Evolutionary conservation across 352 stramenopile species (phyloP).

Genomic region (Blastocystis sp.): DNA sequence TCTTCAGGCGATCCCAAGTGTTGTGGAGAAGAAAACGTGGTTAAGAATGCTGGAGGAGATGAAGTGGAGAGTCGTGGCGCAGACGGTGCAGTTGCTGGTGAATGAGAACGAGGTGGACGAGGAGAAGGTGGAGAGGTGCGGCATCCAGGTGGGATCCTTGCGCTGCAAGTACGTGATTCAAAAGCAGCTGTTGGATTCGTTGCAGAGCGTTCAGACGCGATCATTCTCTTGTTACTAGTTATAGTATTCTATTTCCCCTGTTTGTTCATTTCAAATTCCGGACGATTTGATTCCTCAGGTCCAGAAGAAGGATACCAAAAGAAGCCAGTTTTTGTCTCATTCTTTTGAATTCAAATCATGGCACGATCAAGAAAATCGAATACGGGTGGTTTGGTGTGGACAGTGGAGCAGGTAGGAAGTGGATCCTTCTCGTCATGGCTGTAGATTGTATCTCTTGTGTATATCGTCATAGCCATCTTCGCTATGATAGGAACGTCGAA

Average conservation of each 20-base stretch:
- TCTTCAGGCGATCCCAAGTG: neutral
- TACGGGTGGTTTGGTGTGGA: neutral
- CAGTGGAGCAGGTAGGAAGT: neutral
- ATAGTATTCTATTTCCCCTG: neutral
- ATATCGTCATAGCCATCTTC: conserved; percentile 18
- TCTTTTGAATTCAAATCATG: neutral
- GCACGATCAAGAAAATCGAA: neutral
- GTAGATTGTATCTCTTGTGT: conserved; percentile 16
- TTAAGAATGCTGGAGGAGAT: neutral
- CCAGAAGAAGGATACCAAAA: too few species aligned
- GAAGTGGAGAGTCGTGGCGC: neutral
- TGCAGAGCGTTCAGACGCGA: neutral
- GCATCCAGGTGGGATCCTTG: neutral
- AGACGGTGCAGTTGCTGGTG: neutral
- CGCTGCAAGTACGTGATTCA: neutral
- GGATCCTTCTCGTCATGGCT: neutral
- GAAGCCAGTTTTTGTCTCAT: neutral
- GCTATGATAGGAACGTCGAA: neutral
- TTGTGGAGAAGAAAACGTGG: neutral
- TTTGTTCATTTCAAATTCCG: too few species aligned
- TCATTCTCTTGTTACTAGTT: neutral
- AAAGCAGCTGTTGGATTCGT: neutral
- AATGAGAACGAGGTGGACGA: neutral
- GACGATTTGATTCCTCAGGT: too few species aligned
- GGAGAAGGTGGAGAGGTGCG: neutral